These are phyloP conservation scores for Maudiozyma serrabonitensis DNA, from an alignment of 805 yeast species.

Conservation along the genomic window DNA sequence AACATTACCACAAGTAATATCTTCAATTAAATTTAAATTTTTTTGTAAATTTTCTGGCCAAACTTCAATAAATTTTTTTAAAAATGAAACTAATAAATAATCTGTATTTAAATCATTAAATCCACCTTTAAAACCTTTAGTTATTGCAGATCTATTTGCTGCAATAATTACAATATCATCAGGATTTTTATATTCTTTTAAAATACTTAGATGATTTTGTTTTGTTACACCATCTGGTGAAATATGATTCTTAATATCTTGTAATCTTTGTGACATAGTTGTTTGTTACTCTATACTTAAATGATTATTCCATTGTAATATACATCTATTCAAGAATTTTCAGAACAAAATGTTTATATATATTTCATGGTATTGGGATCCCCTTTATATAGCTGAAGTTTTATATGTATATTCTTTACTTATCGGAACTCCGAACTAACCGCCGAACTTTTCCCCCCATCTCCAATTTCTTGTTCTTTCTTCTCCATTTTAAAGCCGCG, in stretches of 20 bases:
- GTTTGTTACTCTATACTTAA: not conserved
- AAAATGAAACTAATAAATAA: slow-evolving; percentile 58
- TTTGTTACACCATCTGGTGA: slow-evolving; percentile 5
- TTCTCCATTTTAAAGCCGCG: too few relatives aligned
- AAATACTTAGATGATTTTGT: not conserved
- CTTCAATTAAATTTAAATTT: slow-evolving; percentile 58
- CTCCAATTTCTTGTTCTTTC: too few relatives aligned
- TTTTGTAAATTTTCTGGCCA: slow-evolving; percentile 33
- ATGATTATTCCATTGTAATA: too few relatives aligned
- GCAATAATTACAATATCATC: slow-evolving; percentile 87
- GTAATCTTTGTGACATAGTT: slow-evolving; percentile 17
- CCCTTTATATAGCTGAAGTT: too few relatives aligned
- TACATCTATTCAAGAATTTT: too few relatives aligned
- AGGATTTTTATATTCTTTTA: slow-evolving; percentile 40
- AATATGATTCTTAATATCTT: slow-evolving; percentile 23
- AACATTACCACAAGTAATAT: slow-evolving; percentile 85
- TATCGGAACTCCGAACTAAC: too few relatives aligned
- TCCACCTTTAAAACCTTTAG: slow-evolving; percentile 79
- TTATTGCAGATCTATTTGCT: slow-evolving; percentile 84
- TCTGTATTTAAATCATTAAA: slow-evolving; percentile 80
- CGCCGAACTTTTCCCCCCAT: too few relatives aligned
- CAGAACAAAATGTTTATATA: too few relatives aligned
- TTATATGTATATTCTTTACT: too few relatives aligned
- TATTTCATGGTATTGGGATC: too few relatives aligned
- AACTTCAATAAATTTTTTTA: slow-evolving; percentile 50